Evolutionary conservation across 768 basidiomycete genomes (phyloP).

Genomic region (Lactifluus pinguis): DNA sequence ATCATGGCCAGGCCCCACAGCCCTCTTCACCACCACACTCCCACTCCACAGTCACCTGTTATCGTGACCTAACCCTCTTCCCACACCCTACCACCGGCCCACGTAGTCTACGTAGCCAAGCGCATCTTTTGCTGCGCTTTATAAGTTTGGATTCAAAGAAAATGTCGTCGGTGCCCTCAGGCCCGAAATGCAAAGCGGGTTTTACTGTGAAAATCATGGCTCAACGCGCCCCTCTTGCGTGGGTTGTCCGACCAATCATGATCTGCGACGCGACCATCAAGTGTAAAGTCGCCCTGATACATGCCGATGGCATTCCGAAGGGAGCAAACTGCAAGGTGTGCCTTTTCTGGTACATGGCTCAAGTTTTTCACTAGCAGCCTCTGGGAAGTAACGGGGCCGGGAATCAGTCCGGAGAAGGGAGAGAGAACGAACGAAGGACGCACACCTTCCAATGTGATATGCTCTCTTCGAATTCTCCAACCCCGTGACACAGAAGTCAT

Average conservation of each 20-base stretch:
- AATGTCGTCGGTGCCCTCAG: background rate
- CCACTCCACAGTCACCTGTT: too few species aligned
- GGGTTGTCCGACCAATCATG: background rate
- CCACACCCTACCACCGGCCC: too few species aligned
- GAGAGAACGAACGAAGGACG: background rate
- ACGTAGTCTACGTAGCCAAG: too few species aligned
- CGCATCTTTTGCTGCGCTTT: too few species aligned
- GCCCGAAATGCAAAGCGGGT: background rate
- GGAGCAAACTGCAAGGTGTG: background rate
- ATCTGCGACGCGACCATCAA: background rate
- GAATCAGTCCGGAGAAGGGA: background rate
- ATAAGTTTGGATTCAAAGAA: too few species aligned
- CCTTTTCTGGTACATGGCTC: background rate
- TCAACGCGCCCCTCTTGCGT: background rate
- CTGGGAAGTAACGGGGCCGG: background rate
- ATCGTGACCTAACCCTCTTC: too few species aligned
- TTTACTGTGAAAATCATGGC: background rate
- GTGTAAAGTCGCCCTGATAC: background rate
- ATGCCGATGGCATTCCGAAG: background rate
- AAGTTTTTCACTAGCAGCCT: background rate
- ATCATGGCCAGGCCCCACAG: too few species aligned
- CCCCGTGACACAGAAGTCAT: background rate
- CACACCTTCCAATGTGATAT: background rate
- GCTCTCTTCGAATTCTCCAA: background rate
- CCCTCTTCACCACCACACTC: too few species aligned